Evolutionary conservation across 176 grass and related monocot genomes (phyloP).

Genomic region (bread wheat (Triticum aestivum)): DNA sequence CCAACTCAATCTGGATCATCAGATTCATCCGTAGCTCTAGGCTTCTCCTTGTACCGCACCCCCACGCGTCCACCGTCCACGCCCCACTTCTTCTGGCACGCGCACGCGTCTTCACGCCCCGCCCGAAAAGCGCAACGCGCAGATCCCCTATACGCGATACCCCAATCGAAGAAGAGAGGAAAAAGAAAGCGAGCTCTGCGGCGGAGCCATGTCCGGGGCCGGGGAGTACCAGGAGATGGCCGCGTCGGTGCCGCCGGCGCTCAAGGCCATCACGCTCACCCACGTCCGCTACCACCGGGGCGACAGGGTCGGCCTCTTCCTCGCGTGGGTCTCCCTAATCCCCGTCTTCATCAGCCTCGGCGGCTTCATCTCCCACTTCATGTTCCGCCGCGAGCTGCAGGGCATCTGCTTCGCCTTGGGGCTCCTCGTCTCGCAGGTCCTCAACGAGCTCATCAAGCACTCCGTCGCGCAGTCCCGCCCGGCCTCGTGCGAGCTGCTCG

Average conservation of each 20-base stretch:
- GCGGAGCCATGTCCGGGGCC: constrained; percentile 20
- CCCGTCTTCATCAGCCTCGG: constrained; percentile 95
- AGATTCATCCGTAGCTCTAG: neutral
- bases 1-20: neutral
- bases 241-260: constrained; percentile 43
- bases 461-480: constrained; percentile 90
- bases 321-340: constrained; percentile 95
- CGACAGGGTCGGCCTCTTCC: constrained; percentile 69
- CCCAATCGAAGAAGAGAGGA: neutral
- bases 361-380: constrained; percentile 92
- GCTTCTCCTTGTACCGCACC: neutral
- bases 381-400: constrained; percentile 96
- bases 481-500: constrained; percentile 67
- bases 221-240: constrained; percentile 64
- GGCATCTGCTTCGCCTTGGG: constrained; percentile 76
- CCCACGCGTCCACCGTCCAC: constrained; percentile 15
- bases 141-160: constrained; percentile 21
- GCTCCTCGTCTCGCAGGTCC: constrained; percentile 67
- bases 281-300: constrained; percentile 81
- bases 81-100: constrained; percentile 4
- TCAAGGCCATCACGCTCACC: constrained; percentile 91
- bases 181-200: neutral
- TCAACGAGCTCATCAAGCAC: constrained; percentile 89
- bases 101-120: neutral
- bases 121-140: neutral